These are phyloP conservation scores for Escovopsis sp. DNA, from an alignment of 2,329 filamentous ascomycete species.

Conservation along the genomic window DNA sequence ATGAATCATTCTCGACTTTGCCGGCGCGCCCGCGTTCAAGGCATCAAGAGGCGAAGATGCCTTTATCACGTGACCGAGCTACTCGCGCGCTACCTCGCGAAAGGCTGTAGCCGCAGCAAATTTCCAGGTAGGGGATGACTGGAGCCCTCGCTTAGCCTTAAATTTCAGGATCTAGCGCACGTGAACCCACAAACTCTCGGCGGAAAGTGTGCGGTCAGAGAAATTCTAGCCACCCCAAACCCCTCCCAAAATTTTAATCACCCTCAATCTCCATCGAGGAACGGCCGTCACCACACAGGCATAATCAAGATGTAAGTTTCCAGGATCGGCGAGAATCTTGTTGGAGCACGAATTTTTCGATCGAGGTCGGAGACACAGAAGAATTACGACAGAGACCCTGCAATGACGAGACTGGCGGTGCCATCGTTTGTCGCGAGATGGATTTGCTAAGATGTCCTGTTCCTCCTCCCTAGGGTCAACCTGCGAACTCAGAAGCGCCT, in stretches of 20 bases:
- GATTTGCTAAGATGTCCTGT: conserved; percentile 16
- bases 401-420: not conserved
- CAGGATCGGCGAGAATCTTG: conserved; percentile 1
- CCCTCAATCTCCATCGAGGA: conserved; percentile 23
- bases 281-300: conserved; percentile 26
- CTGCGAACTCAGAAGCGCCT: conserved; percentile 99
- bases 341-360: not conserved
- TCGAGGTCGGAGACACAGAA: not conserved
- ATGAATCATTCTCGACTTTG: too few species aligned
- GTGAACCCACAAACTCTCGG: conserved; percentile 28
- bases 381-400: not conserved
- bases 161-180: conserved; percentile 19
- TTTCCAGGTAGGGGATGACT: conserved; percentile 9
- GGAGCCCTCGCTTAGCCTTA: conserved; percentile 27
- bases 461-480: conserved; percentile 64
- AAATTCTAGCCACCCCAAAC: conserved; percentile 25
- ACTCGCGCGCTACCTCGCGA: too few species aligned
- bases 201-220: conserved; percentile 21
- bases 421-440: not conserved
- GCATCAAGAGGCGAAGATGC: too few species aligned
- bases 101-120: too few species aligned
- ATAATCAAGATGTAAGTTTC: conserved; percentile 31
- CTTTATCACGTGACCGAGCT: too few species aligned
- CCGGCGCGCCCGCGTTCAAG: too few species aligned
- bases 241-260: conserved; percentile 25